These are phyloP conservation scores for Saturnispora sanitii DNA, from an alignment of 805 yeast species.

Conservation along the genomic window DNA sequence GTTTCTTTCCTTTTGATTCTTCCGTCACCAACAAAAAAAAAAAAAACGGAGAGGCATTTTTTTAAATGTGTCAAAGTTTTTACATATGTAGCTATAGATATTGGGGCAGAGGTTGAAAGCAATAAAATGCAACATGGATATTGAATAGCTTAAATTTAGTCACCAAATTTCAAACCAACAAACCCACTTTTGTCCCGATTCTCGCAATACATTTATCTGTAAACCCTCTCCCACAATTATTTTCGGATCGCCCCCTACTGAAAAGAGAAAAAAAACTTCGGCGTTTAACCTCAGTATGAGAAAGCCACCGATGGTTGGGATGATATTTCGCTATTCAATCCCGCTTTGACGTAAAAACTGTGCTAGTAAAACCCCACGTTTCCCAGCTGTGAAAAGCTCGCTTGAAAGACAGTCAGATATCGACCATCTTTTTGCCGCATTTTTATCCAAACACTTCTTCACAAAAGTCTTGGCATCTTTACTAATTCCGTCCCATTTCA, in stretches of 20 bases:
- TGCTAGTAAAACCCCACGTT: constrained; percentile 1
- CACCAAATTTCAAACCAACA: too few relatives aligned
- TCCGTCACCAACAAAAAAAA: background rate
- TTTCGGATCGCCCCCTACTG: too few relatives aligned
- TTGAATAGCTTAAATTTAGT: too few relatives aligned
- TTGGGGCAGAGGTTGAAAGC: too few relatives aligned
- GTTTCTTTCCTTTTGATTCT: background rate
- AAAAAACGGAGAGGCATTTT: background rate
- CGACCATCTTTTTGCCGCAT: constrained; percentile 21
- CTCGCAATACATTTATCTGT: too few relatives aligned
- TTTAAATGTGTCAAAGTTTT: background rate
- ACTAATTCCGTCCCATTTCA: constrained; percentile 36
- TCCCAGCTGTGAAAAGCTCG: constrained; percentile 7
- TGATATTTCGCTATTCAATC: background rate
- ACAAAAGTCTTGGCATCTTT: constrained; percentile 38
- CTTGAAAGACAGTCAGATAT: constrained; percentile 5
- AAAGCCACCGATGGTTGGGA: too few relatives aligned
- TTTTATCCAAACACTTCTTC: constrained; percentile 28
- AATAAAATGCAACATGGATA: too few relatives aligned
- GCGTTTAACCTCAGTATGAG: too few relatives aligned
- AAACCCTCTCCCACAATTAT: too few relatives aligned
- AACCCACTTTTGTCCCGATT: too few relatives aligned
- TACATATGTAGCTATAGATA: too few relatives aligned
- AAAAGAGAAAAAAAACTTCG: too few relatives aligned
- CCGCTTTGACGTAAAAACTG: background rate